These are phyloP conservation scores for Candida chilensis DNA, from an alignment of 805 yeast species.

Conservation along the genomic window DNA sequence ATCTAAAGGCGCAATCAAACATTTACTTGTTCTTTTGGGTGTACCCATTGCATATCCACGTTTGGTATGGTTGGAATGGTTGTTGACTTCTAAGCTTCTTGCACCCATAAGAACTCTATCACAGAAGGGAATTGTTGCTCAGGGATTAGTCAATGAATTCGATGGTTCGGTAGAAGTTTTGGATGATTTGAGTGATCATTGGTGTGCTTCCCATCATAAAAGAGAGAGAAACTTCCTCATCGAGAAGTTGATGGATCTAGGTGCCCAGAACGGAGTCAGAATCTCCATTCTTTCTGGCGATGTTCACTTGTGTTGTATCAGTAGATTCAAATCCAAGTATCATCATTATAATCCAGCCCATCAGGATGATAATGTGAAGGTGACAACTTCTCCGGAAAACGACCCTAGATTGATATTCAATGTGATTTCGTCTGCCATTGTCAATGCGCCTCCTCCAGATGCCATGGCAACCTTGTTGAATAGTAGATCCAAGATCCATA, in stretches of 20 bases:
- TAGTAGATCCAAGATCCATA: conserved; percentile 61
- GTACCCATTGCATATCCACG: conserved; percentile 95
- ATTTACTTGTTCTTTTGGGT: conserved; percentile 76
- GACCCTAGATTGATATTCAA: conserved; percentile 78
- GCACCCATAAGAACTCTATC: conserved; percentile 57
- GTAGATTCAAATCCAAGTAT: conserved; percentile 57
- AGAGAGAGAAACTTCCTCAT: conserved; percentile 70
- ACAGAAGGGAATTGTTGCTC: conserved; percentile 49
- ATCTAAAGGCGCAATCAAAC: conserved; percentile 53
- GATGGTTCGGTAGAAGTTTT: conserved; percentile 87
- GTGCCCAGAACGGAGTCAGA: conserved; percentile 55
- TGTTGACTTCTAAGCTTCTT: conserved; percentile 52
- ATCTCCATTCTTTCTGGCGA: conserved; percentile 87
- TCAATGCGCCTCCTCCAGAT: conserved; percentile 89
- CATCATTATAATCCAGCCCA: conserved; percentile 31
- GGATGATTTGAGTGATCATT: conserved; percentile 92
- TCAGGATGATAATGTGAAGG: conserved; percentile 25
- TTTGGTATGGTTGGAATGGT: conserved; percentile 79
- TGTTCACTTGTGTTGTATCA: conserved; percentile 83
- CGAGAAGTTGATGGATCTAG: conserved; percentile 53
- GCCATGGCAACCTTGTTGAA: conserved; percentile 71
- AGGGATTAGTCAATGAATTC: conserved; percentile 80
- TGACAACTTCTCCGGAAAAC: conserved; percentile 42
- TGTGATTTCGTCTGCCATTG: conserved; percentile 82
- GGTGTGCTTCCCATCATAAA: conserved; percentile 90